Percentiles rank a stretch among this genome's conserved stretches.
Conservation (phyloP, 116 monocot species). For the Iris pallida region DNA sequence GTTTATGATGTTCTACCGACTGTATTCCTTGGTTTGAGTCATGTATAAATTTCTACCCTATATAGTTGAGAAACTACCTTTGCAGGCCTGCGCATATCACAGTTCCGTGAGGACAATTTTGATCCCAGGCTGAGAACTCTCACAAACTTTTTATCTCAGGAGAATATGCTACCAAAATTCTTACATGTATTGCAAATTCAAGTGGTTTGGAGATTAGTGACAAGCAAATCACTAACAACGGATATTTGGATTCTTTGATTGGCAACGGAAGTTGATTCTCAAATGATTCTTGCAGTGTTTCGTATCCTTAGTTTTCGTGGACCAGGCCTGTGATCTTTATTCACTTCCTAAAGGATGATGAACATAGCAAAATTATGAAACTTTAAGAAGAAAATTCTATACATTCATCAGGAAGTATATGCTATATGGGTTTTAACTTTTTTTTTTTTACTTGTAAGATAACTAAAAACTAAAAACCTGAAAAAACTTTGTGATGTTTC, state of each 20-base stretch:
- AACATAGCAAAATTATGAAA: too few relatives aligned
- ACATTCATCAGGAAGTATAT: too few relatives aligned
- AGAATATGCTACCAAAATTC: conserved; percentile 22
- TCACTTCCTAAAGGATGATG: too few relatives aligned
- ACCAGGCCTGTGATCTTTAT: too few relatives aligned
- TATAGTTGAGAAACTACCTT: conserved; percentile 13
- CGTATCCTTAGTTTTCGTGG: neutral
- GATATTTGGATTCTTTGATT: conserved; percentile 12
- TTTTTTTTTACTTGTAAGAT: too few relatives aligned
- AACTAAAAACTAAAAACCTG: too few relatives aligned
- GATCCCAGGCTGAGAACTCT: conserved; percentile 81
- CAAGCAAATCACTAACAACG: conserved; percentile 20
- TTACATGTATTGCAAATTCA: conserved; percentile 9
- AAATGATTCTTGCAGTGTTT: conserved; percentile 15
- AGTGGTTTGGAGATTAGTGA: conserved; percentile 12
- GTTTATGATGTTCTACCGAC: neutral
- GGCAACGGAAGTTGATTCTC: conserved; percentile 17
- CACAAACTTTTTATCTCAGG: conserved; percentile 38
- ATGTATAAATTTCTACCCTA: neutral
- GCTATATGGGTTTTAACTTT: too few relatives aligned
- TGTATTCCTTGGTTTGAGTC: neutral
- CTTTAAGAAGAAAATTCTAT: too few relatives aligned
- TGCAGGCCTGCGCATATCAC: conserved; percentile 85
- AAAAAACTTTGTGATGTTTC: too few relatives aligned
- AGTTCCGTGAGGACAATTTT: conserved; percentile 57